Evolutionary conservation across 2,329 filamentous ascomycete species (phyloP).

Genomic region (Scedosporium apiospermum): DNA sequence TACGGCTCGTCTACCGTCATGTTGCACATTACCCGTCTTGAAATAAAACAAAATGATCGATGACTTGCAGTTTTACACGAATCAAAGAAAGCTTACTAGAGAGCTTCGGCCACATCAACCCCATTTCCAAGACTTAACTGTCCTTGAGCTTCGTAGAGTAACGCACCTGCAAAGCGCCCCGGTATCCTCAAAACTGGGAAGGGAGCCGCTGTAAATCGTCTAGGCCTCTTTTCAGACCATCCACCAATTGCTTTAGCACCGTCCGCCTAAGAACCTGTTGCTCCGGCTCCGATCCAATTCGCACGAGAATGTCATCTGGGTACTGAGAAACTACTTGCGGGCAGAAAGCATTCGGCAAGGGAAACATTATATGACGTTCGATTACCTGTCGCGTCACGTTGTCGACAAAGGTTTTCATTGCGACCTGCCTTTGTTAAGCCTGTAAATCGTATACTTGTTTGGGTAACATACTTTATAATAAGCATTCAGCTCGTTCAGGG

Average conservation of each 20-base stretch:
- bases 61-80: too few relatives aligned
- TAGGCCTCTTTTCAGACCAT: background rate
- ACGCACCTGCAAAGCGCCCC: too few relatives aligned
- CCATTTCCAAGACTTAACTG: too few relatives aligned
- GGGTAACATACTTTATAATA: constrained; percentile 14
- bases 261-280: background rate
- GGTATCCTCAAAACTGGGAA: background rate
- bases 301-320: background rate
- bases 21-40: too few relatives aligned
- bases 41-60: too few relatives aligned
- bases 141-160: too few relatives aligned
- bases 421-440: constrained; percentile 6
- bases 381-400: constrained; percentile 16
- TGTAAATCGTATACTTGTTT: background rate
- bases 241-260: background rate
- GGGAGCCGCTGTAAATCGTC: background rate
- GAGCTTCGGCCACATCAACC: too few relatives aligned
- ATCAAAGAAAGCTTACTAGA: too few relatives aligned
- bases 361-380: constrained; percentile 13
- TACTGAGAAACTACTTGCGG: constrained; percentile 2
- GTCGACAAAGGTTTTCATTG: constrained; percentile 16
- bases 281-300: background rate
- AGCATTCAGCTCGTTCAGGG: constrained; percentile 10
- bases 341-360: constrained; percentile 9
- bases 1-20: too few relatives aligned